Evolutionary conservation across 768 basidiomycete genomes (phyloP).

Genomic region (Serendipita sp.): DNA sequence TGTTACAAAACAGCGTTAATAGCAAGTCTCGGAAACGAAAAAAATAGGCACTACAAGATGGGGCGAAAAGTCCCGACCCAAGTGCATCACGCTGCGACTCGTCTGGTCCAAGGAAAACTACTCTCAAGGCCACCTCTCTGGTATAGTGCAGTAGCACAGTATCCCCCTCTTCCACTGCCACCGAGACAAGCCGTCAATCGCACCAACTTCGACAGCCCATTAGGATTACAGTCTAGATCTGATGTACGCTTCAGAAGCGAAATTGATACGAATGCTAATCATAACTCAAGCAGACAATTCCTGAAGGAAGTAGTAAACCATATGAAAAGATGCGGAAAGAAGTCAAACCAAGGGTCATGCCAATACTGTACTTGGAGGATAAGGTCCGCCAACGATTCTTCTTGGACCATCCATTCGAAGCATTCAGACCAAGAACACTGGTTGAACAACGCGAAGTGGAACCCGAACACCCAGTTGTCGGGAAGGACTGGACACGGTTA

Average conservation of each 20-base stretch:
- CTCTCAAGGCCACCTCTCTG: slow-evolving; percentile 56
- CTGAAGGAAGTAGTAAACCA: too few species aligned
- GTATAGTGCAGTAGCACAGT: slow-evolving; percentile 69
- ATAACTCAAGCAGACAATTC: too few species aligned
- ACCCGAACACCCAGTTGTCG: slow-evolving; percentile 39
- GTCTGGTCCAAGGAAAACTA: slow-evolving; percentile 52
- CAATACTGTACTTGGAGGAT: slow-evolving; percentile 71
- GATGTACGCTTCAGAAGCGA: neutral
- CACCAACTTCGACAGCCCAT: slow-evolving; percentile 32
- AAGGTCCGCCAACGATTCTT: slow-evolving; percentile 81
- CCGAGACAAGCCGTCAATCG: slow-evolving; percentile 50
- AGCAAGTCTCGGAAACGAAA: too few species aligned
- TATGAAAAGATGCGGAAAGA: slow-evolving; percentile 13
- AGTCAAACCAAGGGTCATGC: slow-evolving; percentile 26
- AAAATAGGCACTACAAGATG: slow-evolving; percentile 25
- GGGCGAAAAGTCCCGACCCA: slow-evolving; percentile 69
- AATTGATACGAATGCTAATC: neutral
- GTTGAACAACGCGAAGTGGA: slow-evolving; percentile 52
- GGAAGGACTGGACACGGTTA: slow-evolving; percentile 58
- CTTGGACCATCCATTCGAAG: slow-evolving; percentile 90
- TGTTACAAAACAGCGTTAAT: too few species aligned
- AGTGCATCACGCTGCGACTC: slow-evolving; percentile 75
- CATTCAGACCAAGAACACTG: slow-evolving; percentile 62
- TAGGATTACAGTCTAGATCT: neutral
- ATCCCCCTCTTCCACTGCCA: slow-evolving; percentile 80